These are phyloP conservation scores for Dothidotthia symphoricarpi DNA, from an alignment of 2,329 filamentous ascomycete species.

Conservation along the genomic window DNA sequence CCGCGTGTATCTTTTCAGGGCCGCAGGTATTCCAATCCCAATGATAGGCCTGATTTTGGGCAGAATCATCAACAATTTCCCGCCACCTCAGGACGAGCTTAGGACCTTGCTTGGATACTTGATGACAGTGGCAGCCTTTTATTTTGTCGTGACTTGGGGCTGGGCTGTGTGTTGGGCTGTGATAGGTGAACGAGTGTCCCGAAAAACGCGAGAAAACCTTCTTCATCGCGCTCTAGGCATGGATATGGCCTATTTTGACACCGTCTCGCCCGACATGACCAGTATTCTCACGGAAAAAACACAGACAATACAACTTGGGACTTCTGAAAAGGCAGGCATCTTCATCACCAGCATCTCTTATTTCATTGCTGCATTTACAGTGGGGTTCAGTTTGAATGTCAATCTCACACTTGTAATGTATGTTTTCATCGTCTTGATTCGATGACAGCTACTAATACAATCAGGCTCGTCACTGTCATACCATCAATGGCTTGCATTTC, in stretches of 20 bases:
- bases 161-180: conserved; percentile 53
- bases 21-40: conserved; percentile 34
- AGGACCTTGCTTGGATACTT: conserved; percentile 44
- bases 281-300: conserved; percentile 48
- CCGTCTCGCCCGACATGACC: conserved; percentile 51
- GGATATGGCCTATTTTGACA: conserved; percentile 54
- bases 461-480: conserved; percentile 47
- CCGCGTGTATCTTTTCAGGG: background rate
- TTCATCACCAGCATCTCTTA: conserved; percentile 49
- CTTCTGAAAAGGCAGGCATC: conserved; percentile 49
- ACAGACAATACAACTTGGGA: conserved; percentile 48
- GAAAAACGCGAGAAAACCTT: conserved; percentile 48
- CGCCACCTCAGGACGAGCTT: conserved; percentile 48
- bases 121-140: conserved; percentile 47
- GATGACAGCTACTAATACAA: too few relatives aligned
- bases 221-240: conserved; percentile 51
- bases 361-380: conserved; percentile 47
- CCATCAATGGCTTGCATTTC: conserved; percentile 50
- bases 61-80: conserved; percentile 52
- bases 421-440: background rate
- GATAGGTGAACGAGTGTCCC: conserved; percentile 51
- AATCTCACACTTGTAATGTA: conserved; percentile 45
- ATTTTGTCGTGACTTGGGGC: conserved; percentile 52
- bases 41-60: conserved; percentile 60
- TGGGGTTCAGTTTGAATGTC: conserved; percentile 48